Conservation (phyloP, 768 basidiomycete genomes). For the Auriculariales sp. region DNA sequence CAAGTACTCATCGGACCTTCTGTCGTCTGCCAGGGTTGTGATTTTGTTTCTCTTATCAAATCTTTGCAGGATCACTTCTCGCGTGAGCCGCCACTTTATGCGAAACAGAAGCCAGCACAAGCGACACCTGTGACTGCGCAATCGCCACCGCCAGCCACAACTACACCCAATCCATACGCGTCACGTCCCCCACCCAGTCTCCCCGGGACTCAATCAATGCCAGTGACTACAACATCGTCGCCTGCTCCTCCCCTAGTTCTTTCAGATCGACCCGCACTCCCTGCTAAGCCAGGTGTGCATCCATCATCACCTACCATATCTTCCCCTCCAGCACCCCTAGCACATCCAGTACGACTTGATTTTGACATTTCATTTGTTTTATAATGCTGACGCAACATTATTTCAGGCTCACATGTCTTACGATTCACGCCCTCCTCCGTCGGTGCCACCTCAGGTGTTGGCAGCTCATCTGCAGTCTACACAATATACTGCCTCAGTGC, state of each 20-base stretch:
- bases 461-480: too few relatives aligned
- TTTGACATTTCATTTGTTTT: too few relatives aligned
- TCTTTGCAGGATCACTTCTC: constrained; percentile 77
- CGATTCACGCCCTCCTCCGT: too few relatives aligned
- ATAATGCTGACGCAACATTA: too few relatives aligned
- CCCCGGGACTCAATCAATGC: constrained; percentile 3
- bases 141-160: background rate
- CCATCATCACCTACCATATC: background rate
- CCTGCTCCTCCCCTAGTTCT: background rate
- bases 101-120: constrained; percentile 41
- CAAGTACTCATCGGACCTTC: background rate
- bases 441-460: too few relatives aligned
- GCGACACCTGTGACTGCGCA: constrained; percentile 4
- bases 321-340: background rate
- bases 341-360: too few relatives aligned
- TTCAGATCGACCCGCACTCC: background rate
- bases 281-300: background rate
- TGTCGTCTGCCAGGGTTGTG: constrained; percentile 51
- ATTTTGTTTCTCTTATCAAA: constrained; percentile 54
- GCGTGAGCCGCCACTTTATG: constrained; percentile 74
- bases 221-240: constrained; percentile 3
- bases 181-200: constrained; percentile 11
- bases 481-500: too few relatives aligned
- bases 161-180: background rate
- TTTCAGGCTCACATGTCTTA: too few relatives aligned